Evolutionary conservation across 2,329 filamentous ascomycete genomes (phyloP), one percentile per base, ranked within the genome.

Genomic region (Trichoderma aggressivum): DNA sequence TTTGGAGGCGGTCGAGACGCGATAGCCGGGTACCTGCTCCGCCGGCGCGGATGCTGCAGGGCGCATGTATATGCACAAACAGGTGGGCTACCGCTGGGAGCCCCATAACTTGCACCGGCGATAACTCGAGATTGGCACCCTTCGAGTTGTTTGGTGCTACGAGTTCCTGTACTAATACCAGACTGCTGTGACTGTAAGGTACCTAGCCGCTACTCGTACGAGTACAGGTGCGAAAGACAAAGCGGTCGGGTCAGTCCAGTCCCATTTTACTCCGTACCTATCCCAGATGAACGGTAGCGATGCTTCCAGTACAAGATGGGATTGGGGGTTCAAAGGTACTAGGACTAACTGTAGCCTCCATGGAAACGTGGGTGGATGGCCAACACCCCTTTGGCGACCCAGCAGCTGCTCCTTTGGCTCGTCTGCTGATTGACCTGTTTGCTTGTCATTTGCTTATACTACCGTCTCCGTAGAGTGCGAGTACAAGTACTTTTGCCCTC

Each of bases 11-110:
- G 65, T 26, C 65, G 28, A 50, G 56, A 68, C 65, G 65, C 65
- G 65, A 68, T 61, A 68, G 65, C 65, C 65, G 65, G 63, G 63
- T 66, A 66, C 63, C 63, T 66, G 63, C 63, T 66, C 63, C 30
- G 24, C 34, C 50, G 58, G 30, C 11, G 32, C 32, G 28, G 32
- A n/a, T 24, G 62, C 43, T 36, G 62, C 62, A 55, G 47, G 62
- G 62, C 62, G 47, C 47, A 65, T 65, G 32, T n/a, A n/a, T 64
- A 61, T 39, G 58, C n/a, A 43, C 34, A 43, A 50, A 28, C 30
- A 18, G 39, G 36, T 63, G 39, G 36, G 56, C 43, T 21, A 21
- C 10, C 43, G 24, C 43, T n/a, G 5, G 5, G 26, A 6, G 55
- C 7, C 32, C 53, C 53, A 28, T 50, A 21, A 6, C n/a, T 47